A percentile compares a stretch with the other conserved stretches of the same genome.
These are phyloP conservation scores for Ephemerocybe angulata DNA, from an alignment of 768 basidiomycete species.

Conservation along the genomic window DNA sequence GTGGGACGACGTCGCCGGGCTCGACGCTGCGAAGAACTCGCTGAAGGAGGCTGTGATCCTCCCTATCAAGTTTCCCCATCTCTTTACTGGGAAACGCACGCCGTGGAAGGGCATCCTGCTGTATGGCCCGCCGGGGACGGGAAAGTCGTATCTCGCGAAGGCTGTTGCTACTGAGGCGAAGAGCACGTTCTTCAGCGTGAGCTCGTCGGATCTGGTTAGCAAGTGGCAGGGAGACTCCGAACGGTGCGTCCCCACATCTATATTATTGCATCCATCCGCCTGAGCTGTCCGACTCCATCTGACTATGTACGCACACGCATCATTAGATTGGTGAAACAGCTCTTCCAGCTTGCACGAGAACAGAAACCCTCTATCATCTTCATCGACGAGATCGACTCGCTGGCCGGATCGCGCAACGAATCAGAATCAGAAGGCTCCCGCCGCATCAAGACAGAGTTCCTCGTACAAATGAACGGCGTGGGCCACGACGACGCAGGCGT, in stretches of 20 bases:
- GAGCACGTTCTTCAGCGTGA: slow-evolving; percentile 97
- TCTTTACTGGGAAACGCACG: slow-evolving; percentile 97
- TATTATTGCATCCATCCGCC: slow-evolving; percentile 1
- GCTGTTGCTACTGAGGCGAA: slow-evolving; percentile 99
- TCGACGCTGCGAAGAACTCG: slow-evolving; percentile 92
- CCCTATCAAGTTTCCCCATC: slow-evolving; percentile 98
- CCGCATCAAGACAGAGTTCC: slow-evolving; percentile 95
- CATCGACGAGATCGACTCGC: slow-evolving; percentile 96
- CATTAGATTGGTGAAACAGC: slow-evolving; percentile 89
- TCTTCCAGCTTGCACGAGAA: slow-evolving; percentile 95
- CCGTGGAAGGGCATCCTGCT: slow-evolving; percentile 96
- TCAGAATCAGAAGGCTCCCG: slow-evolving; percentile 97
- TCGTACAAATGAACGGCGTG: slow-evolving; percentile 99
- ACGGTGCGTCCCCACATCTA: slow-evolving; percentile 61
- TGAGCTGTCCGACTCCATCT: too few relatives aligned
- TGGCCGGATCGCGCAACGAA: slow-evolving; percentile 92
- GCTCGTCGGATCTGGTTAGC: slow-evolving; percentile 91
- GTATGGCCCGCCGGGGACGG: slow-evolving; percentile 97
- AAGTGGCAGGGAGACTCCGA: slow-evolving; percentile 99
- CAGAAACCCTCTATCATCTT: slow-evolving; percentile 98
- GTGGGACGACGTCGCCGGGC: slow-evolving; percentile 98
- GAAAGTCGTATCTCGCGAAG: slow-evolving; percentile 95
- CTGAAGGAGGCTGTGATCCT: slow-evolving; percentile 98
- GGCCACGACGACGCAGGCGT: slow-evolving; percentile 97
- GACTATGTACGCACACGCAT: too few relatives aligned